phyloP scores from a whole-genome alignment of 805 yeast genomes.

The Wickerhamiella domercqiae region DNA sequence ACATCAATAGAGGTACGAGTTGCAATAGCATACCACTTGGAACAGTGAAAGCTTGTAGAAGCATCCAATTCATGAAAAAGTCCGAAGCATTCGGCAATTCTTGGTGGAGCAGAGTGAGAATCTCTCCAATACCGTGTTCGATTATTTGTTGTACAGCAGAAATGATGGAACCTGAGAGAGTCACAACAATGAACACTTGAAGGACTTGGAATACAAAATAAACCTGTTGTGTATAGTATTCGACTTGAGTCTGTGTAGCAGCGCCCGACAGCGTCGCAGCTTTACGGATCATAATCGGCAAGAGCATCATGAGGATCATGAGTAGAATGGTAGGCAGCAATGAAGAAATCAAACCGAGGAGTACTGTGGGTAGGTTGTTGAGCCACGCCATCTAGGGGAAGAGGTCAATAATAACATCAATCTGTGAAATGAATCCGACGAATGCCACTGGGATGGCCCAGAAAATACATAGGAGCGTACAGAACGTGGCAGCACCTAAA shows the following conservation, averaged over 20 bases:
- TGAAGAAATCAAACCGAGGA: slow-evolving; percentile 78
- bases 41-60: slow-evolving; percentile 65
- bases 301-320: slow-evolving; percentile 67
- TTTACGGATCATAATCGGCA: slow-evolving; percentile 68
- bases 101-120: slow-evolving; percentile 57
- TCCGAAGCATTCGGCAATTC: slow-evolving; percentile 83
- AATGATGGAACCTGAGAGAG: slow-evolving; percentile 71
- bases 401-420: slow-evolving; percentile 34
- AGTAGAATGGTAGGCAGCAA: slow-evolving; percentile 70
- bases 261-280: slow-evolving; percentile 65
- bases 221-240: slow-evolving; percentile 73
- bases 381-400: slow-evolving; percentile 58
- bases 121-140: slow-evolving; percentile 47
- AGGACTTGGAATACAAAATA: slow-evolving; percentile 82
- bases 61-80: slow-evolving; percentile 70
- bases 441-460: slow-evolving; percentile 98
- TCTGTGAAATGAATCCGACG: slow-evolving; percentile 85
- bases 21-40: slow-evolving; percentile 69
- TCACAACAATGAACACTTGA: slow-evolving; percentile 73
- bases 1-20: slow-evolving; percentile 54
- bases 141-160: slow-evolving; percentile 59
- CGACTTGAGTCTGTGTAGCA: slow-evolving; percentile 56
- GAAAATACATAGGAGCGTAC: slow-evolving; percentile 61
- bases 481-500: slow-evolving; percentile 37
- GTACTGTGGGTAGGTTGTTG: slow-evolving; percentile 48